Conservation (phyloP, 495 filamentous ascomycete species). For the Aspergillus sparsus region DNA sequence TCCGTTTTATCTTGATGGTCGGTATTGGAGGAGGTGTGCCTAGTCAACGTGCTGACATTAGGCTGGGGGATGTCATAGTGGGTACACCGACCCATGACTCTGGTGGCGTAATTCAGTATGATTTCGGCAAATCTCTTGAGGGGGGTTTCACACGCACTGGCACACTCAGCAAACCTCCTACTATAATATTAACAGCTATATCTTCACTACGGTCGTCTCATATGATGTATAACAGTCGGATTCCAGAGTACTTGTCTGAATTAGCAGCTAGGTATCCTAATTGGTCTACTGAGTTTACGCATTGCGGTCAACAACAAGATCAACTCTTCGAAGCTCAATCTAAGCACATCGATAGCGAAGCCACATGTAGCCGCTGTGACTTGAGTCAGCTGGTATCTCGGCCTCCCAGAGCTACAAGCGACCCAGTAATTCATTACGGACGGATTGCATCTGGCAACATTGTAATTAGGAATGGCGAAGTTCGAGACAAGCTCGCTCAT, state of each 20-base stretch:
- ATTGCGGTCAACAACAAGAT: constrained; percentile 26
- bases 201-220: constrained; percentile 22
- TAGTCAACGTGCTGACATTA: constrained; percentile 27
- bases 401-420: constrained; percentile 4
- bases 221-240: constrained; percentile 11
- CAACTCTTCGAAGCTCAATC: constrained; percentile 31
- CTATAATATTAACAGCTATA: constrained; percentile 31
- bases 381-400: constrained; percentile 9
- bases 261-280: constrained; percentile 19
- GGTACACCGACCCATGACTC: constrained; percentile 23
- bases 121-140: constrained; percentile 37
- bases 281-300: constrained; percentile 24
- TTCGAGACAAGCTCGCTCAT: constrained; percentile 22
- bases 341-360: constrained; percentile 20
- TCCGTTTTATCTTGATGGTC: constrained; percentile 35
- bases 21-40: constrained; percentile 42
- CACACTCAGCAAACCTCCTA: constrained; percentile 37
- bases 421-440: constrained; percentile 24
- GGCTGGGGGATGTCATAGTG: constrained; percentile 41
- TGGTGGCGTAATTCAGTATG: constrained; percentile 38
- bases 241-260: constrained; percentile 25
- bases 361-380: constrained; percentile 28
- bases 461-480: constrained; percentile 22
- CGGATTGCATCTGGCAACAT: constrained; percentile 24
- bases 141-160: constrained; percentile 38